Evolutionary conservation across 176 grass and related monocot species (phyloP), one percentile per base, ranked within the genome.

Genomic region (Triticum timopheevii): DNA sequence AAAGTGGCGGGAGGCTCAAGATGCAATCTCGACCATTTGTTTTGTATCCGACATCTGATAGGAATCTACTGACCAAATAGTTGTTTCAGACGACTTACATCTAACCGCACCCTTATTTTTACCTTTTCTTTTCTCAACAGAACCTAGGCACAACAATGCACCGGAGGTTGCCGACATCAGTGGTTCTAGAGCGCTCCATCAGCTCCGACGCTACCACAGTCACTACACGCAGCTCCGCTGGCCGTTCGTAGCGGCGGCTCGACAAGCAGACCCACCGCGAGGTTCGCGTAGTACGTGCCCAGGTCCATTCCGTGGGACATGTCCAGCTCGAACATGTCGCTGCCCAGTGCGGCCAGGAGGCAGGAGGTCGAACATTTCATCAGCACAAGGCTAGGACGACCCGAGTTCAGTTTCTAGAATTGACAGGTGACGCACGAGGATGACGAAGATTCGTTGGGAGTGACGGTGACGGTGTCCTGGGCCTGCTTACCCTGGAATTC

Each of bases 201-300:
- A 42, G 39, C 74, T 40, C 59, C 75, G 12, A 17, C 49, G 58
- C 66, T 81, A 25, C 54, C n/a, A 49, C 24, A 58, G 10, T 82
- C 40, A 88, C 16, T 9, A 81, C 5, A 6, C 17, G 15, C 33
- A 33, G 33, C 33, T 33, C 19, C 39, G 17, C 50, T 13, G 25
- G 12, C 25, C n/a, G 64, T 35, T 20, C 28, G 8, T 6, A 56
- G 74, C 24, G 83, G 86, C 19, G 85, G 76, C n/a, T 86, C 75
- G 52, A 94, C 42, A 77, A 92, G 83, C 11, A 90, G n/a, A 28
- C 76, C 92, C 77, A 87, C 20, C 4, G 39, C 39, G 39, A 42
- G 8, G 9, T 42, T 2, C 39, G 2, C 2, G 39, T 10, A 42
- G 39, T 42, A 87, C 75, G 8, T 33, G 15, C 13, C 79, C 36